These are phyloP conservation scores for Rutstroemia sp. DNA, from an alignment of 2,329 filamentous ascomycete species.

Conservation along the genomic window DNA sequence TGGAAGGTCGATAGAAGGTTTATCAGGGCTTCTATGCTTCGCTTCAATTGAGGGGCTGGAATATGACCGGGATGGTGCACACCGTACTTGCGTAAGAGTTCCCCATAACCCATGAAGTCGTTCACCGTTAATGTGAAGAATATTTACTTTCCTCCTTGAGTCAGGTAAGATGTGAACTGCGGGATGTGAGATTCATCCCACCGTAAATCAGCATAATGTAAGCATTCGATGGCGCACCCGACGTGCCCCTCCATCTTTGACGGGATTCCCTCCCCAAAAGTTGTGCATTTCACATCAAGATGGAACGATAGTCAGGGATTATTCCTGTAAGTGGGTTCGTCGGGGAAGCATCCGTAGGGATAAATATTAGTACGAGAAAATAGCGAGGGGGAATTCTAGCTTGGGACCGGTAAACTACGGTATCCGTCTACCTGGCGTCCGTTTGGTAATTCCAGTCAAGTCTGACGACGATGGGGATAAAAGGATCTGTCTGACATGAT, in stretches of 20 bases:
- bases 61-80: neutral
- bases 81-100: conserved; percentile 3
- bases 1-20: neutral
- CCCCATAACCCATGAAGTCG: neutral
- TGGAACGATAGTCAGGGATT: neutral
- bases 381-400: neutral
- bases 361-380: neutral
- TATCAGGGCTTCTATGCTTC: neutral
- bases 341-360: conserved; percentile 9
- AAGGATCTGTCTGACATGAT: neutral
- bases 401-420: neutral
- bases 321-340: neutral
- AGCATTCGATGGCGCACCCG: neutral
- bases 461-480: neutral
- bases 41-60: neutral
- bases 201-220: neutral
- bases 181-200: neutral
- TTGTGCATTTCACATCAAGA: conserved; percentile 1
- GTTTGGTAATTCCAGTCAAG: conserved; percentile 3
- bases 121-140: conserved; percentile 2
- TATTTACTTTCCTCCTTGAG: neutral
- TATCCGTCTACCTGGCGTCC: conserved; percentile 8
- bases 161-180: neutral
- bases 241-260: conserved; percentile 1
- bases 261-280: neutral